phyloP scores from a whole-genome alignment of 768 basidiomycete species.

The Tulasnella calospora region DNA sequence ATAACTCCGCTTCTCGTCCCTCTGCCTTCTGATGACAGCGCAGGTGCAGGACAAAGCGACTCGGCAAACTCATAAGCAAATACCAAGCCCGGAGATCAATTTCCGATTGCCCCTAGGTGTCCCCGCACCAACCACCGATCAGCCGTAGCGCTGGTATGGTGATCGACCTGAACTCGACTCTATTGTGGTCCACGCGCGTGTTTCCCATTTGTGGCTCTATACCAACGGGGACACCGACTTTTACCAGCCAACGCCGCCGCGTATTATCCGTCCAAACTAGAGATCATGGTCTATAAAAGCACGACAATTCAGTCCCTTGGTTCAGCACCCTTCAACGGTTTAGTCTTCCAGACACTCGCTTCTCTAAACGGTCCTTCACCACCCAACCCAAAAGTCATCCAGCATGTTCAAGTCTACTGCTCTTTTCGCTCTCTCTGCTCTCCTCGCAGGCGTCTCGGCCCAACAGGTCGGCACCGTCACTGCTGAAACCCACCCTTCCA shows the following conservation, averaged over 20 bases:
- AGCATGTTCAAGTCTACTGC: not conserved
- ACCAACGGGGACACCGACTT: not conserved
- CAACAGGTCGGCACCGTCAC: conserved; percentile 50
- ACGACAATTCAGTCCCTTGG: not conserved
- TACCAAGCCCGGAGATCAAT: not conserved
- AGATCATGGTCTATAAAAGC: not conserved
- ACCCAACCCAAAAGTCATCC: not conserved
- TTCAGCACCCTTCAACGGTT: not conserved
- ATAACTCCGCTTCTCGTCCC: not conserved
- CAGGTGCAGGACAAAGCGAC: not conserved
- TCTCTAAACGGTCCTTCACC: not conserved
- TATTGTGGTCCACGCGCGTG: not conserved
- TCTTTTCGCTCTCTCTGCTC: conserved; percentile 25
- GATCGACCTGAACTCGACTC: not conserved
- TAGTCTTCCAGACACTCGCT: not conserved
- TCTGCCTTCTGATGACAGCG: not conserved
- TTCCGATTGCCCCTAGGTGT: not conserved
- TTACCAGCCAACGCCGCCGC: not conserved
- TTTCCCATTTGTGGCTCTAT: not conserved
- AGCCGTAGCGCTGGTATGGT: not conserved
- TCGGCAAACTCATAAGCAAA: not conserved
- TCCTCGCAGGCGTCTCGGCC: conserved; percentile 18
- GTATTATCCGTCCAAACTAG: not conserved
- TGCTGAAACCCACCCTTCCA: conserved; percentile 47
- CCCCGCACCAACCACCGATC: not conserved